Evolutionary conservation across 768 basidiomycete species (phyloP).

Genomic region (Phallus indusiatus): DNA sequence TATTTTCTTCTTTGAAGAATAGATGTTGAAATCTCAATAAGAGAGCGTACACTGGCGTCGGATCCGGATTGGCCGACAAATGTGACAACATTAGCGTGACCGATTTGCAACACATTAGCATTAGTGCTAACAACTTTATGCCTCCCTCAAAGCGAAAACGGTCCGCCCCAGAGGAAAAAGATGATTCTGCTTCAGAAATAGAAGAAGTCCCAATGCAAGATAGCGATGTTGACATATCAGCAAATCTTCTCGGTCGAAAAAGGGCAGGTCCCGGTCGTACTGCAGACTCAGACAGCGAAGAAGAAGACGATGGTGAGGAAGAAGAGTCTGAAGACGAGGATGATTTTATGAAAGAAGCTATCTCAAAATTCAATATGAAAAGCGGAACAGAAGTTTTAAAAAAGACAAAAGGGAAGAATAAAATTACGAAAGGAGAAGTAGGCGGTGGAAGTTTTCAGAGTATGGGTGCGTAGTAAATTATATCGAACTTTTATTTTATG

Average conservation of each 20-base stretch:
- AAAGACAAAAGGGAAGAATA: conserved; percentile 64
- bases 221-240: conserved; percentile 54
- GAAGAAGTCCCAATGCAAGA: conserved; percentile 14
- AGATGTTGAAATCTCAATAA: too few relatives aligned
- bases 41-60: too few relatives aligned
- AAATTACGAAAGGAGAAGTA: conserved; percentile 62
- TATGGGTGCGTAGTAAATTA: conserved; percentile 67
- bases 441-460: conserved; percentile 94
- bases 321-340: conserved; percentile 25
- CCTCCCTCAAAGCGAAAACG: conserved; percentile 23
- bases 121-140: conserved; percentile 15
- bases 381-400: conserved; percentile 70
- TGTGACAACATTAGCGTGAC: too few relatives aligned
- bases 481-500: conserved; percentile 4
- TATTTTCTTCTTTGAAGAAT: too few relatives aligned
- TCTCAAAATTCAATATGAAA: conserved; percentile 64
- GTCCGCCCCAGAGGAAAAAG: conserved; percentile 12
- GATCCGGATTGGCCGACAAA: too few relatives aligned
- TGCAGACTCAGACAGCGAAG: conserved; percentile 11
- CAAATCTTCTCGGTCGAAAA: conserved; percentile 39
- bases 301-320: conserved; percentile 3
- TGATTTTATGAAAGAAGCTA: conserved; percentile 60
- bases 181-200: background rate
- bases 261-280: too few relatives aligned
- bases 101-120: too few relatives aligned